These are phyloP conservation scores for Podospora australis DNA, from an alignment of 495 filamentous ascomycete genomes.

Conservation along the genomic window DNA sequence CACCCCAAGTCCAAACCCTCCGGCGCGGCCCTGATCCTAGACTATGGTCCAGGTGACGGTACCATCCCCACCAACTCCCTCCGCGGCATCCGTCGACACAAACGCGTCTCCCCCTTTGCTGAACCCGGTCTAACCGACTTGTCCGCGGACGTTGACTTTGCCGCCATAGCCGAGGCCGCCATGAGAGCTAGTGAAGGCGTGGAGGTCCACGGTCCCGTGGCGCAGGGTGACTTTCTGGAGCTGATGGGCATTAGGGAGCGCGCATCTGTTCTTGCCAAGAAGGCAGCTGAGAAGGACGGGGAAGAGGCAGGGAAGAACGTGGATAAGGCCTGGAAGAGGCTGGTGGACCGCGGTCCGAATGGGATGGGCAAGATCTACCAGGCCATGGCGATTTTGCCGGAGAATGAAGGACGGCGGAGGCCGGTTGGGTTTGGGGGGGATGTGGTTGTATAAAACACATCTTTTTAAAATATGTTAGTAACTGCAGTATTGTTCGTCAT, in stretches of 20 bases:
- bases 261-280: constrained; percentile 57
- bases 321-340: constrained; percentile 66
- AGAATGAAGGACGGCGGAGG: constrained; percentile 60
- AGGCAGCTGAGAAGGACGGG: constrained; percentile 43
- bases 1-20: constrained; percentile 56
- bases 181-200: constrained; percentile 64
- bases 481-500: too few species aligned
- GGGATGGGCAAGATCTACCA: constrained; percentile 96
- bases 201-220: constrained; percentile 88
- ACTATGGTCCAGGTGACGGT: constrained; percentile 71
- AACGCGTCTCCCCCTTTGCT: constrained; percentile 65
- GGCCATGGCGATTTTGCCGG: constrained; percentile 82
- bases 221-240: constrained; percentile 73
- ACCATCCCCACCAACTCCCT: constrained; percentile 81
- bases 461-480: too few species aligned
- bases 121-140: constrained; percentile 77
- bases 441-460: too few species aligned
- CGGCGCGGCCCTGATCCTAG: constrained; percentile 85
- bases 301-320: constrained; percentile 60
- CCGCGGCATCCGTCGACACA: constrained; percentile 74
- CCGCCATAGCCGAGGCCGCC: constrained; percentile 74
- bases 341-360: constrained; percentile 68
- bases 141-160: constrained; percentile 87
- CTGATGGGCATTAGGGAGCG: constrained; percentile 77
- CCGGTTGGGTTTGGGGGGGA: constrained; percentile 92